These are phyloP conservation scores for Santalum album DNA, from an alignment of 164 flowering plant genomes.

Conservation along the genomic window DNA sequence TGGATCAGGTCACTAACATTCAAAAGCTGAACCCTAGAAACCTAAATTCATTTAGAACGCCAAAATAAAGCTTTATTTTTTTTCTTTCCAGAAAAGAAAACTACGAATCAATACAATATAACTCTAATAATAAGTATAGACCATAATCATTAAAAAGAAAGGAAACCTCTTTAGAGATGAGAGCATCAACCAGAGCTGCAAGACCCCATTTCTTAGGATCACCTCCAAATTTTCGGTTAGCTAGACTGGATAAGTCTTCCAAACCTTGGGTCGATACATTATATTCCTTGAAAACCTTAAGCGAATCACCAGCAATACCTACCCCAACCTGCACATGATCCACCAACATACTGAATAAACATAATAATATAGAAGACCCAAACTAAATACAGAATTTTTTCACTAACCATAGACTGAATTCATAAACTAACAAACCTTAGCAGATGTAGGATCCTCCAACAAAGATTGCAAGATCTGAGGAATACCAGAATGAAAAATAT, in stretches of 20 bases:
- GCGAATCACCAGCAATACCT: conserved; percentile 54
- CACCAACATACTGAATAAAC: conserved; percentile 4
- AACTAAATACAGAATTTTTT: not conserved
- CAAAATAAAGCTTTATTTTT: no score
- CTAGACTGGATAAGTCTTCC: conserved; percentile 57
- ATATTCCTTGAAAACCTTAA: conserved; percentile 58
- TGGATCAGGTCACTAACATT: no score
- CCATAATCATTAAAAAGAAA: no score
- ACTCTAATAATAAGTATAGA: no score
- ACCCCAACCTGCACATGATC: conserved; percentile 59
- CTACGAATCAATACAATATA: no score
- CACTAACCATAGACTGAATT: no score
- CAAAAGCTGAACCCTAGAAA: no score
- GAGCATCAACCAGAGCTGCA: conserved; percentile 44
- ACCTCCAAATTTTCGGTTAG: conserved; percentile 61
- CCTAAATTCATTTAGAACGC: no score
- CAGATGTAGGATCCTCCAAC: conserved; percentile 53
- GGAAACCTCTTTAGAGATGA: conserved; percentile 52
- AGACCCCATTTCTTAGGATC: conserved; percentile 50
- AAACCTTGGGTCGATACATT: conserved; percentile 40
- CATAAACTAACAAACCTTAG: conserved; percentile 34
- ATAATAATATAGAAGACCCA: not conserved
- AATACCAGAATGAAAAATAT: conserved; percentile 77
- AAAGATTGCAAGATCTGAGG: conserved; percentile 47
- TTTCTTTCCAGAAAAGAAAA: no score